These are phyloP conservation scores for Xerocomus cyaneibrunnescens DNA, from an alignment of 1,284 basidiomycete genomes.

Conservation along the genomic window DNA sequence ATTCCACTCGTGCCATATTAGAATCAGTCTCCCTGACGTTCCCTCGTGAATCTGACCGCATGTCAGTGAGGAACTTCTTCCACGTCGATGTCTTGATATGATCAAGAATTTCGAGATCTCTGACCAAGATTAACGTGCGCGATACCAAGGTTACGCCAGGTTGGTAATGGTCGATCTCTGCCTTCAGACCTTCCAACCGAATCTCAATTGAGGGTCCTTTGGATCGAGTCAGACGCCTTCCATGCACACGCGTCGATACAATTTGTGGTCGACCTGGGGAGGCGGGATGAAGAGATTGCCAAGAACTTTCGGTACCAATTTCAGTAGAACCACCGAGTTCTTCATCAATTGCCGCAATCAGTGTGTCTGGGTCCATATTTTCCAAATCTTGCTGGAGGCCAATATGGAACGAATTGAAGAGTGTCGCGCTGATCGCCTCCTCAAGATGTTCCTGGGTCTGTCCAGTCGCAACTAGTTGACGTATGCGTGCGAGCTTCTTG, in stretches of 20 bases:
- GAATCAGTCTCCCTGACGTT: conserved; percentile 87
- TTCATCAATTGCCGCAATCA: conserved; percentile 90
- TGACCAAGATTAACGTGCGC: conserved; percentile 63
- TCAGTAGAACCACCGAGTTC: conserved; percentile 79
- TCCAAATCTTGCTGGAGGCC: conserved; percentile 75
- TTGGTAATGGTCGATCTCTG: conserved; percentile 67
- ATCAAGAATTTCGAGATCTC: conserved; percentile 87
- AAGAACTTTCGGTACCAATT: conserved; percentile 79
- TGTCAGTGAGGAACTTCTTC: conserved; percentile 92
- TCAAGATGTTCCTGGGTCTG: conserved; percentile 83
- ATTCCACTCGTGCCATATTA: conserved; percentile 89
- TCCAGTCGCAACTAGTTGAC: conserved; percentile 91
- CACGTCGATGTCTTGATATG: conserved; percentile 98
- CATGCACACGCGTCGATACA: conserved; percentile 48
- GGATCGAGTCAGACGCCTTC: conserved; percentile 72
- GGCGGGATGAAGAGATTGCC: conserved; percentile 71
- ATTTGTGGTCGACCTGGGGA: conserved; percentile 39
- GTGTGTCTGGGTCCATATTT: conserved; percentile 68
- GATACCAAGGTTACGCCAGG: conserved; percentile 60
- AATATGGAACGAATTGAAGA: conserved; percentile 94
- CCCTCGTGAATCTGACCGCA: conserved; percentile 79
- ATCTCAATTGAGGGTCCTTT: conserved; percentile 85
- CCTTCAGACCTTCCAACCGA: conserved; percentile 61
- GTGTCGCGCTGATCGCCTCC: conserved; percentile 74
- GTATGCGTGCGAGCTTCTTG: conserved; percentile 83